These are phyloP conservation scores for Aristolochia fimbriata DNA, from an alignment of 164 flowering plant genomes.

Conservation along the genomic window DNA sequence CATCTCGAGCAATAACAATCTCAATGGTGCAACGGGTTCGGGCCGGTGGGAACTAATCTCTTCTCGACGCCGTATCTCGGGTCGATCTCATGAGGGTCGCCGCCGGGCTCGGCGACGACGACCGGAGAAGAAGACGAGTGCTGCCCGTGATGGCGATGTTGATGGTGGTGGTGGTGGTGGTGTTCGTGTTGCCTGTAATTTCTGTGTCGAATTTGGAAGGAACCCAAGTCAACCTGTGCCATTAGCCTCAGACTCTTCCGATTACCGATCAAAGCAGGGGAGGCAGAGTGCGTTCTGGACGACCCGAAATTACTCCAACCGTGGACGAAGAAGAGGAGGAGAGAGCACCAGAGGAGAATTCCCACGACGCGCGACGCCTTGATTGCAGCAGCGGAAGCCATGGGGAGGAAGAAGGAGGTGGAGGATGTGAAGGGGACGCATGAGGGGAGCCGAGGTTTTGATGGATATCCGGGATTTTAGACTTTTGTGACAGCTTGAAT, in stretches of 20 bases:
- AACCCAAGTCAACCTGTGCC: slow-evolving; percentile 27
- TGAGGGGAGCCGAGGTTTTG: slow-evolving; percentile 1
- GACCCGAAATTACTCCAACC: slow-evolving; percentile 8
- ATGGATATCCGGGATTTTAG: slow-evolving; percentile 4
- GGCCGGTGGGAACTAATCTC: slow-evolving; percentile 80
- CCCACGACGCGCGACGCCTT: slow-evolving; percentile 14
- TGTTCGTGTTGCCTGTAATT: not conserved
- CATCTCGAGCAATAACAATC: not conserved
- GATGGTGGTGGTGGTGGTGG: not conserved
- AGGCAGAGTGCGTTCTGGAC: too few relatives aligned
- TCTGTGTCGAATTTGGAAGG: slow-evolving; percentile 15
- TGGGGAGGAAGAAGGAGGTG: slow-evolving; percentile 8
- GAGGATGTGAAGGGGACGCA: slow-evolving; percentile 7
- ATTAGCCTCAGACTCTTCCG: slow-evolving; percentile 16
- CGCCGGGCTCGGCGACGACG: not conserved
- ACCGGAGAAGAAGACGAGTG: slow-evolving; percentile 1
- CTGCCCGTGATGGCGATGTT: not conserved
- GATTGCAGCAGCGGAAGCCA: slow-evolving; percentile 13
- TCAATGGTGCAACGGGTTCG: slow-evolving; percentile 89
- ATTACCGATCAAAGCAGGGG: not conserved
- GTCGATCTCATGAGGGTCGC: slow-evolving; percentile 40
- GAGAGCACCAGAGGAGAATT: slow-evolving; percentile 23
- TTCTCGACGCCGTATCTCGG: slow-evolving; percentile 77
- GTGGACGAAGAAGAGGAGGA: slow-evolving; percentile 18
- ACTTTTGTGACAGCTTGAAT: slow-evolving; percentile 23